Percentiles rank a stretch among this genome's conserved stretches.
Evolutionary conservation across 1,284 basidiomycete genomes (phyloP).

Genomic region (Cutaneotrichosporon sp.): DNA sequence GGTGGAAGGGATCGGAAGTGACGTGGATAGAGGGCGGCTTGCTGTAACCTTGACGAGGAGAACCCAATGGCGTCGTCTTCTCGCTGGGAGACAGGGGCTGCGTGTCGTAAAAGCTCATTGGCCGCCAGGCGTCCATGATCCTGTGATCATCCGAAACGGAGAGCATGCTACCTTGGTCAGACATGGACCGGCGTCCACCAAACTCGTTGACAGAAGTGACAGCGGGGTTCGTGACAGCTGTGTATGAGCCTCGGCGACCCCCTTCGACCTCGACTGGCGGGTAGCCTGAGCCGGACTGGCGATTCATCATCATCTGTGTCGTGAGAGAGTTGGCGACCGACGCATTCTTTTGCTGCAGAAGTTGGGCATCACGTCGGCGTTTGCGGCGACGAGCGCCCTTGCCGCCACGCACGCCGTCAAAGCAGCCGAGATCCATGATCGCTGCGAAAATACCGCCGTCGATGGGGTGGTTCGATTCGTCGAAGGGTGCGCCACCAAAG

Average conservation of each 20-base stretch:
- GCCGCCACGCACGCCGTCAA: conserved; percentile 69
- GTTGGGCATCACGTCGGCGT: conserved; percentile 36
- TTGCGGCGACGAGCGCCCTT: conserved; percentile 55
- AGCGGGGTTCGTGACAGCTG: conserved; percentile 11
- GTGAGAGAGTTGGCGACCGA: conserved; percentile 41
- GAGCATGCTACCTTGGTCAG: conserved; percentile 16
- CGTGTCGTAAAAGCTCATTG: background rate
- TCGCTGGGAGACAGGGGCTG: conserved; percentile 11
- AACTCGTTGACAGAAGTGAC: conserved; percentile 8
- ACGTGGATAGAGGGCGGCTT: conserved; percentile 24
- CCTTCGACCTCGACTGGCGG: background rate
- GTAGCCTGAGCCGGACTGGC: conserved; percentile 34
- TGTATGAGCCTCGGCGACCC: conserved; percentile 13
- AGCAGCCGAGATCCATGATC: conserved; percentile 48
- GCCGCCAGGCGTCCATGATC: conserved; percentile 26
- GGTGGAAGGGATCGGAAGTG: conserved; percentile 18
- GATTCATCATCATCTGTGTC: conserved; percentile 49
- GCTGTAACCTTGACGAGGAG: background rate
- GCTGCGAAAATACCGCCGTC: conserved; percentile 83
- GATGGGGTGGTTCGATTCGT: conserved; percentile 69
- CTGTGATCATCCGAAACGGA: conserved; percentile 20
- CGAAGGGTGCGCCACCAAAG: conserved; percentile 73
- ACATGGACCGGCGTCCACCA: conserved; percentile 7
- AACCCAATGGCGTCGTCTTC: conserved; percentile 5
- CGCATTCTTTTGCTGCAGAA: conserved; percentile 37